Percentiles rank a stretch among this genome's conserved stretches.
phyloP scores from a whole-genome alignment of 139 green algal species.

The Deuterostichococcus epilithicus region DNA sequence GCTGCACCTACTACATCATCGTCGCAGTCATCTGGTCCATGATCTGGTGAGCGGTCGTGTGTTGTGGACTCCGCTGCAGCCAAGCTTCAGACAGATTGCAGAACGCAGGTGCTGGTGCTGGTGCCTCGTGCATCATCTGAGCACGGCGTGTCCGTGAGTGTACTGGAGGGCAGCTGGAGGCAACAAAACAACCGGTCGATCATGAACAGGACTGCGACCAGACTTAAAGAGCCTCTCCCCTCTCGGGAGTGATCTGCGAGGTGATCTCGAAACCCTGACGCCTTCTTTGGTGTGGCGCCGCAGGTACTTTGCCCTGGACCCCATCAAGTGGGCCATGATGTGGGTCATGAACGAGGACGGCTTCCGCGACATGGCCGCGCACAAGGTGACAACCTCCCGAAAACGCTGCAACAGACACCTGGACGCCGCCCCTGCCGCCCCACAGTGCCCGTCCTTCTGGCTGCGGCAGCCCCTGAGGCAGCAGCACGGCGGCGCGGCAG shows the following conservation, averaged over 20 bases:
- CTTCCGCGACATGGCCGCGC: conserved; percentile 36
- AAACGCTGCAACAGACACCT: neutral
- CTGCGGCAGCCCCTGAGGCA: neutral
- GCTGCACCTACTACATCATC: conserved; percentile 72
- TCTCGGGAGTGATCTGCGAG: no score
- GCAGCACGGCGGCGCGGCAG: neutral
- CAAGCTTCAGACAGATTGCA: no score
- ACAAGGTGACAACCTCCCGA: neutral
- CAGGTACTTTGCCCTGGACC: conserved; percentile 63
- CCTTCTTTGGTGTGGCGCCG: no score
- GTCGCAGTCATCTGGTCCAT: conserved; percentile 75
- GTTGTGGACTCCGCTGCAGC: neutral
- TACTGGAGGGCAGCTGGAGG: no score
- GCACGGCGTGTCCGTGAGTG: no score
- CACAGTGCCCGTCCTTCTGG: neutral
- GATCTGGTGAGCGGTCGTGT: conserved; percentile 59
- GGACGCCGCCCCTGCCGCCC: neutral
- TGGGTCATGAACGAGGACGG: conserved; percentile 75
- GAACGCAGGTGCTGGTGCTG: no score
- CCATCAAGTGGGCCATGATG: conserved; percentile 68
- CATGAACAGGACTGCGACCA: no score
- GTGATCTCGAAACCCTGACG: no score
- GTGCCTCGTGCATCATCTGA: no score
- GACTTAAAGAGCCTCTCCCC: no score
- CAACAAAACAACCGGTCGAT: no score